phyloP scores from a whole-genome alignment of 2,329 filamentous ascomycete species.

The Xylariales sp. region DNA sequence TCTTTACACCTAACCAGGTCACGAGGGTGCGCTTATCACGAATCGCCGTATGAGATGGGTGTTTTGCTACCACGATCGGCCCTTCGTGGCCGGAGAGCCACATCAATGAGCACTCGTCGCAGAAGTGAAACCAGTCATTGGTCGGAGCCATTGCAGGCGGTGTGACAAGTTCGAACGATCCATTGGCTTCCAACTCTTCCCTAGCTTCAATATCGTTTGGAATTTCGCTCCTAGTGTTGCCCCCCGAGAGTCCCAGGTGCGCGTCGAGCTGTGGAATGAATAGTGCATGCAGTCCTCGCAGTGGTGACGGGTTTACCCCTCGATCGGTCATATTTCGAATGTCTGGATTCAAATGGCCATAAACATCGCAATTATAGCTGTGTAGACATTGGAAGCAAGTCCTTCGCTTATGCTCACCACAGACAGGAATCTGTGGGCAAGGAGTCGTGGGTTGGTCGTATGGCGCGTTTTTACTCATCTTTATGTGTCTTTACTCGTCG shows the following conservation, averaged over 20 bases:
- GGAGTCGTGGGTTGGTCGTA: background rate
- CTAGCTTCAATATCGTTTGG: background rate
- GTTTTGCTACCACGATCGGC: background rate
- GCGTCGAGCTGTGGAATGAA: conserved; percentile 5
- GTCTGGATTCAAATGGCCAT: background rate
- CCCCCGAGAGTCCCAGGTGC: background rate
- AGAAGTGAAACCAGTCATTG: conserved; percentile 1
- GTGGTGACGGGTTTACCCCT: background rate
- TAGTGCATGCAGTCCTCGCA: background rate
- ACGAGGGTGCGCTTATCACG: conserved; percentile 5
- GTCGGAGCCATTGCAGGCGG: background rate
- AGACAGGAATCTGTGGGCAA: background rate
- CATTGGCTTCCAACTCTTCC: background rate
- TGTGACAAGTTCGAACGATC: background rate
- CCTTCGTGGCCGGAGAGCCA: conserved; percentile 2
- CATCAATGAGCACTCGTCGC: background rate
- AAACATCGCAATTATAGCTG: conserved; percentile 3
- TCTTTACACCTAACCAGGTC: background rate
- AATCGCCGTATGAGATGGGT: background rate
- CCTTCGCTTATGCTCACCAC: background rate
- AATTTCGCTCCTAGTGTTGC: background rate
- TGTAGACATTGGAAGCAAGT: conserved; percentile 2
- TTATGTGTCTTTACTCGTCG: no score
- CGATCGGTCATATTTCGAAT: background rate
- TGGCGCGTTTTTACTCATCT: no score